Evolutionary conservation across 148 eudicot species (phyloP).

Genomic region (Fagopyrum tataricum): DNA sequence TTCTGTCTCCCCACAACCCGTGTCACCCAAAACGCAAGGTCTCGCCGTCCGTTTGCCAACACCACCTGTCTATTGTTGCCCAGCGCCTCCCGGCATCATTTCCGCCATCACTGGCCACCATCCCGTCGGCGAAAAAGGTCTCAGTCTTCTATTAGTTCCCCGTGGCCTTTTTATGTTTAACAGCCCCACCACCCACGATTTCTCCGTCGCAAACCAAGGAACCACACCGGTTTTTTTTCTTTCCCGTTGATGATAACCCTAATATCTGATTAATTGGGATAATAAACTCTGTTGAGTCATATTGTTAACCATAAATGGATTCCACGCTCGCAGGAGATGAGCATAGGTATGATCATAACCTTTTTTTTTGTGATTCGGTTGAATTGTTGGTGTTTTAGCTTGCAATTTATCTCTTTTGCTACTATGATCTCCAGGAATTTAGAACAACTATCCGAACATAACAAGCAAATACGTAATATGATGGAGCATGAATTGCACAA

Average conservation of each 20-base stretch:
- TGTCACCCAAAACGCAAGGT: no score
- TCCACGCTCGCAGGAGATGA: background rate
- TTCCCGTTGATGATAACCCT: background rate
- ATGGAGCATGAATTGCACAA: slow-evolving; percentile 49
- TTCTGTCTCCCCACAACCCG: no score
- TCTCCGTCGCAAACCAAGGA: no score
- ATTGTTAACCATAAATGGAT: background rate
- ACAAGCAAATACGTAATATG: slow-evolving; percentile 36
- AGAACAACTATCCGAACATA: slow-evolving; percentile 47
- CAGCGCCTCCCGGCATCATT: no score
- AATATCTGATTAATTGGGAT: background rate
- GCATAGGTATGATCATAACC: background rate
- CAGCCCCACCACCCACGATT: no score
- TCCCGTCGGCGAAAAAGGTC: no score
- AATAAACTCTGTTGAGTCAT: background rate
- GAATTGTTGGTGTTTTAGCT: background rate
- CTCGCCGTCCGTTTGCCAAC: no score
- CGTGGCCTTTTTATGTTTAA: no score
- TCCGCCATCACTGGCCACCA: no score
- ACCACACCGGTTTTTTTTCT: no score
- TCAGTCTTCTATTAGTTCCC: no score
- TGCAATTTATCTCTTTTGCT: background rate
- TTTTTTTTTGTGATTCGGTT: background rate
- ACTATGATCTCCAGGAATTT: slow-evolving; percentile 33
- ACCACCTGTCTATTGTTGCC: no score